These are phyloP conservation scores for Atkinsonella texensis DNA, from an alignment of 2,329 filamentous ascomycete genomes.

Conservation along the genomic window DNA sequence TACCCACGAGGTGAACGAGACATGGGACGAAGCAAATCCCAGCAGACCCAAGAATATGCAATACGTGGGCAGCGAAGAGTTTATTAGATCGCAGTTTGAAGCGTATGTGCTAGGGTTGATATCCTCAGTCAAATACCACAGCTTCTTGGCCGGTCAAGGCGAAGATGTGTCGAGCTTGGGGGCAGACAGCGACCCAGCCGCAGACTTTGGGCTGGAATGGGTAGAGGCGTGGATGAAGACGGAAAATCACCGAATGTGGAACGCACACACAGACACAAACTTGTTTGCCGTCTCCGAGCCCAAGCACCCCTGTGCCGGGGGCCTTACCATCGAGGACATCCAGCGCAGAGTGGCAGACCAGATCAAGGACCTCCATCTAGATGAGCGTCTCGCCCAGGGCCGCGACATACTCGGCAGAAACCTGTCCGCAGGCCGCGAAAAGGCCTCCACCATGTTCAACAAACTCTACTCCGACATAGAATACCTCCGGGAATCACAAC, in stretches of 20 bases:
- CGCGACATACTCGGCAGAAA: constrained; percentile 81
- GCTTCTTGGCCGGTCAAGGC: constrained; percentile 52
- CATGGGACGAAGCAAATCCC: constrained; percentile 90
- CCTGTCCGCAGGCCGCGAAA: constrained; percentile 75
- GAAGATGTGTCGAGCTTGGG: constrained; percentile 57
- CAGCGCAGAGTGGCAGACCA: constrained; percentile 83
- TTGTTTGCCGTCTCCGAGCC: constrained; percentile 93
- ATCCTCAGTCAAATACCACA: constrained; percentile 81
- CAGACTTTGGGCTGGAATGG: constrained; percentile 76
- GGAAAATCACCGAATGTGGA: constrained; percentile 86
- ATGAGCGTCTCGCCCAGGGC: constrained; percentile 76
- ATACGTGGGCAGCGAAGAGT: constrained; percentile 92
- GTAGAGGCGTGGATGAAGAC: constrained; percentile 79
- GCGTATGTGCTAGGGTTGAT: constrained; percentile 87
- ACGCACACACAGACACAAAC: constrained; percentile 67
- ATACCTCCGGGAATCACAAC: constrained; percentile 34
- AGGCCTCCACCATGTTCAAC: constrained; percentile 77
- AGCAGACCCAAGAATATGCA: constrained; percentile 85
- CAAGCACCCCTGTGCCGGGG: constrained; percentile 84
- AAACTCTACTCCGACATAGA: constrained; percentile 88
- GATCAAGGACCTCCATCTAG: constrained; percentile 84
- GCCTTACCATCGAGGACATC: constrained; percentile 86
- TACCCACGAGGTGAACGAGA: constrained; percentile 85
- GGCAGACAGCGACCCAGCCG: constrained; percentile 71
- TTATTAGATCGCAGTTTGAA: constrained; percentile 93